Evolutionary conservation across 225 moss, liverwort and hornwort species (phyloP), one percentile per base, ranked within the genome.

Genomic region (Thuidium tamariscinum): DNA sequence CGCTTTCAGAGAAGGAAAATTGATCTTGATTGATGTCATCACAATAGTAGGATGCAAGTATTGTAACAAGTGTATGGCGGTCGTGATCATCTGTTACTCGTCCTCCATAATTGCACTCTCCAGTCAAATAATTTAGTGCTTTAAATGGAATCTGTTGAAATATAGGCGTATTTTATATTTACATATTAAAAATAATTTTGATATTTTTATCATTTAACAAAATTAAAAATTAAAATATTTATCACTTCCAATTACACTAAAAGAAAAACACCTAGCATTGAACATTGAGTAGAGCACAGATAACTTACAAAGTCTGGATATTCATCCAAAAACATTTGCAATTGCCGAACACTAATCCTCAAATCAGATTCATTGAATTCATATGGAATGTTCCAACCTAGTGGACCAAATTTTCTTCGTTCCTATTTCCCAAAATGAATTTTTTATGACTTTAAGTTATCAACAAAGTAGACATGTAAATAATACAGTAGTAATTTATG

Each of bases 91-190:
- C 97, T 0, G 96, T 97, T 5, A 97, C 97, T 63, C 97, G 94
- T 80, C 97, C 97, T 74, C 97, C 97, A 39, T 97, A 97, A 72
- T 97, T 97, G 80, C 97, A 97, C 66, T 97, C 97, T 11, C 97
- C 95, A 0, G 95, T 97, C 7, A 96, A 89, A 87, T 96, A 96
- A 80, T 97, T 96, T 37, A 97, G 66, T 21, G 97, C 97, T 88
- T 96, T 96, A 86, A 91, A 97, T 3, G 97, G 96, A 49, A 96
- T 91, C 97, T 97, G 1, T 55, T 37, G 6, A 6, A 54, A 74
- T 13, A 49, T 7, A n/a, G n/a, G n/a, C n/a, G n/a, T n/a, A n/a
- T n/a, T n/a, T n/a, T 4, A 13, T 51, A 21, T 21, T 49, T 34
- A 51, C 4, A 2, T n/a, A 0, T n/a, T n/a, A 32, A 20, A 74